A percentile compares a stretch with the other conserved stretches of the same genome.
These are phyloP conservation scores for Hanseniaspora jakobsenii DNA, from an alignment of 805 yeast species.

Conservation along the genomic window DNA sequence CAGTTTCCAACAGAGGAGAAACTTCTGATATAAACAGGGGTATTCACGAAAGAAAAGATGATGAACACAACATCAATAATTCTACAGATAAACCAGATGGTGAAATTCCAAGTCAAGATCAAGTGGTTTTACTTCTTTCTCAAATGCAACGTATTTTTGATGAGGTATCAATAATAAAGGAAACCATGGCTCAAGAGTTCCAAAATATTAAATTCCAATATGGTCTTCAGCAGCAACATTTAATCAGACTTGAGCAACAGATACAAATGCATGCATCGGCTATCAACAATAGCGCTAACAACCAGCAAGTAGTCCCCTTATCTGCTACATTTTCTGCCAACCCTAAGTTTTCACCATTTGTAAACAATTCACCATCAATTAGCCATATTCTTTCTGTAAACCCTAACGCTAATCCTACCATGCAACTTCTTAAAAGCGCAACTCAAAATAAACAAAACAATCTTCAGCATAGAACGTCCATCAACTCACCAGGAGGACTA, in stretches of 20 bases:
- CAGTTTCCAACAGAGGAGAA: too few relatives aligned
- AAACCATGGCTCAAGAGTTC: constrained; percentile 9
- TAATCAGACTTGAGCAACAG: constrained; percentile 13
- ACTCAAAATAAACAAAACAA: constrained; percentile 3
- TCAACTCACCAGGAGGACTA: constrained; percentile 13
- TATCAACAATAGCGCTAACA: neutral
- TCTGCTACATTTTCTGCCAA: neutral
- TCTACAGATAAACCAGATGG: too few relatives aligned
- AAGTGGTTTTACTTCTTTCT: too few relatives aligned
- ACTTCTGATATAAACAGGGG: too few relatives aligned
- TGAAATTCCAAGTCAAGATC: too few relatives aligned
- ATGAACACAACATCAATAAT: too few relatives aligned
- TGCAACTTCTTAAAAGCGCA: constrained; percentile 11
- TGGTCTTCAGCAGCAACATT: constrained; percentile 14
- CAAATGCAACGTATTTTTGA: neutral
- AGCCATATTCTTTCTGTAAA: constrained; percentile 9
- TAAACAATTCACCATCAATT: constrained; percentile 6
- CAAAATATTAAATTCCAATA: constrained; percentile 14
- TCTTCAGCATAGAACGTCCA: neutral
- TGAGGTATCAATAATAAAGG: neutral
- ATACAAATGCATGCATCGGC: constrained; percentile 1
- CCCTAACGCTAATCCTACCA: constrained; percentile 3
- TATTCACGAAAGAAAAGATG: too few relatives aligned
- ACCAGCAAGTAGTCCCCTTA: neutral
- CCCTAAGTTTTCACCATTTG: constrained; percentile 10